Conservation (phyloP, 73 alveolate species). For the Stentor roeselii region DNA sequence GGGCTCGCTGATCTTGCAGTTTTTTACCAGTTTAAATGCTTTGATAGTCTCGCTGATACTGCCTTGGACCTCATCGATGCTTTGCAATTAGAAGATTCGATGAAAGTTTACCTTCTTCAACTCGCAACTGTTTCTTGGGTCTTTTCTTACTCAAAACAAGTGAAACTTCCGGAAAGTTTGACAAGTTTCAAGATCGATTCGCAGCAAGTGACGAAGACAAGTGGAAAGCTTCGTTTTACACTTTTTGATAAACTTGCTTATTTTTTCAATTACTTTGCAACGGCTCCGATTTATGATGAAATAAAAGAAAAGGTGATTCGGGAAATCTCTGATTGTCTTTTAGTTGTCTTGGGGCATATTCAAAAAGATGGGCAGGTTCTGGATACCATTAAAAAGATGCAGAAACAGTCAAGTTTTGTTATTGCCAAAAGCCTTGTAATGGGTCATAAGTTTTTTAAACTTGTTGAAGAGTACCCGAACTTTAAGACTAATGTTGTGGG, state of each 20-base stretch:
- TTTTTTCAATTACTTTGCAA: background rate
- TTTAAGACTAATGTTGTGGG: background rate
- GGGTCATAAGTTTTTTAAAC: background rate
- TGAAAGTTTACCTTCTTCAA: background rate
- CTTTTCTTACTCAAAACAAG: background rate
- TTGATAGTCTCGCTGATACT: background rate
- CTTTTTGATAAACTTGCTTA: background rate
- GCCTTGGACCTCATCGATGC: background rate
- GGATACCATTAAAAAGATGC: background rate
- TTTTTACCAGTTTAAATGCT: background rate
- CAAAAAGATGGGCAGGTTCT: background rate
- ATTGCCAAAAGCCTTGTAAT: background rate
- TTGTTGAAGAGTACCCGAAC: background rate
- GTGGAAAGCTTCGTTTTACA: background rate
- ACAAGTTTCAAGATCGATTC: too few relatives aligned
- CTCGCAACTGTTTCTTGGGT: constrained; percentile 7
- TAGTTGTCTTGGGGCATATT: background rate
- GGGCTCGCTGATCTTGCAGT: background rate
- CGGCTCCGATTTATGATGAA: background rate
- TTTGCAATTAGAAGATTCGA: background rate
- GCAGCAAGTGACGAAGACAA: background rate
- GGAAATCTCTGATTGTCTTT: background rate
- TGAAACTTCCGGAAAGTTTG: background rate
- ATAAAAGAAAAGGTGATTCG: too few relatives aligned
- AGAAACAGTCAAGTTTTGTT: background rate